These are phyloP conservation scores for Lentinula aciculospora DNA, from an alignment of 768 basidiomycete genomes.

Conservation along the genomic window DNA sequence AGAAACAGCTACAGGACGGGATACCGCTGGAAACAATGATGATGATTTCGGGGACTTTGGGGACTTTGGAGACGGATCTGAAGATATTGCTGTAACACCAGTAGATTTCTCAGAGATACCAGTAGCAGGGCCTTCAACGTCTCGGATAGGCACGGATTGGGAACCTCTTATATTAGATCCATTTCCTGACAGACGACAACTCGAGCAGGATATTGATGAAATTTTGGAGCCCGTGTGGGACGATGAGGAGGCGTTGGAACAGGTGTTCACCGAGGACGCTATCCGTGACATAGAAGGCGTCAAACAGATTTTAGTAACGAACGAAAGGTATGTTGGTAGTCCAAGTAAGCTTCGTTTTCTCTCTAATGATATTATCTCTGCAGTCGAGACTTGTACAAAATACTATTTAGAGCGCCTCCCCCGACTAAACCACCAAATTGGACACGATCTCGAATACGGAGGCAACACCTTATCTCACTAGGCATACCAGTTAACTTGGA, in stretches of 20 bases:
- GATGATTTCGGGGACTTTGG: slow-evolving; percentile 88
- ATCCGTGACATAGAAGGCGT: slow-evolving; percentile 80
- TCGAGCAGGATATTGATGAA: slow-evolving; percentile 58
- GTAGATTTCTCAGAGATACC: slow-evolving; percentile 31
- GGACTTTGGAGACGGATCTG: slow-evolving; percentile 71
- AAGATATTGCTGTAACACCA: slow-evolving; percentile 15
- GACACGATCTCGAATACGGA: slow-evolving; percentile 86
- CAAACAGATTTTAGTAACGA: slow-evolving; percentile 68
- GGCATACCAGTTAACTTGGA: slow-evolving; percentile 95
- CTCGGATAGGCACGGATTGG: slow-evolving; percentile 38
- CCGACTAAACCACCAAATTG: slow-evolving; percentile 86
- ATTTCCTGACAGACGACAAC: slow-evolving; percentile 47
- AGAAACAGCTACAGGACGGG: slow-evolving; percentile 33
- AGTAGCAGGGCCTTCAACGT: slow-evolving; percentile 33
- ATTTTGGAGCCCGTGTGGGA: slow-evolving; percentile 67
- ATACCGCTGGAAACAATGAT: slow-evolving; percentile 43
- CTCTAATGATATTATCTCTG: slow-evolving; percentile 9
- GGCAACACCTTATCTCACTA: slow-evolving; percentile 86
- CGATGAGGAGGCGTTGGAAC: slow-evolving; percentile 35
- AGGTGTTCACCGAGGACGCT: slow-evolving; percentile 58
- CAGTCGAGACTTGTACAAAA: slow-evolving; percentile 77
- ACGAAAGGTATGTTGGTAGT: slow-evolving; percentile 55
- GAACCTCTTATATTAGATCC: slow-evolving; percentile 61
- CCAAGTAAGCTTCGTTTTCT: slow-evolving; percentile 2
- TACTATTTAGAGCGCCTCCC: slow-evolving; percentile 65